Conservation (phyloP, 2,329 filamentous ascomycete genomes). For the Arthroderma sp. region DNA sequence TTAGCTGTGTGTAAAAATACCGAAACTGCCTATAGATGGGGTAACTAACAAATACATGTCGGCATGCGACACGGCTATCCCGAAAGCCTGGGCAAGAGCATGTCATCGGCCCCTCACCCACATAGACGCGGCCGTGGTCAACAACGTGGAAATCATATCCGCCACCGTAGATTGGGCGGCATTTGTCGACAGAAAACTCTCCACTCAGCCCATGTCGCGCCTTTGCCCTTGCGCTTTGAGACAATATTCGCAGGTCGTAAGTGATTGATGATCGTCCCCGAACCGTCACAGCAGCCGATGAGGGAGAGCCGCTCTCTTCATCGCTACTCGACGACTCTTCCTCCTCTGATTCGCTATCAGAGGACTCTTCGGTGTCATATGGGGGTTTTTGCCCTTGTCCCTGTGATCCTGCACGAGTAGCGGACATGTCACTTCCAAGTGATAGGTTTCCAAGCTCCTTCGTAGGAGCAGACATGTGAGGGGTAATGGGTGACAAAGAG, state of each 20-base stretch:
- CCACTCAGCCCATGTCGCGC: conserved; percentile 14
- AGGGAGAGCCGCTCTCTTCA: conserved; percentile 1
- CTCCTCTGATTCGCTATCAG: conserved; percentile 18
- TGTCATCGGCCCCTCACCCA: conserved; percentile 21
- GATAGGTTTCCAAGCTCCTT: conserved; percentile 30
- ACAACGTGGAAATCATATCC: conserved; percentile 30
- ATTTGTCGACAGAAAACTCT: conserved; percentile 18
- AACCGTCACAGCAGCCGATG: conserved; percentile 4
- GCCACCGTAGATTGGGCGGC: conserved; percentile 17
- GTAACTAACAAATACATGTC: conserved; percentile 32
- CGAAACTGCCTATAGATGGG: neutral
- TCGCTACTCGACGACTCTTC: conserved; percentile 14
- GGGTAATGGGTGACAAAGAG: neutral
- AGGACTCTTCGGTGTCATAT: conserved; percentile 9
- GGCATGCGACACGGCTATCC: conserved; percentile 24
- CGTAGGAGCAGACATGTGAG: conserved; percentile 31
- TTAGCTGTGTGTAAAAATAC: conserved; percentile 7
- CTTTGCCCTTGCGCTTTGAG: conserved; percentile 7
- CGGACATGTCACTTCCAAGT: conserved; percentile 27
- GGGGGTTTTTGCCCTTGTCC: conserved; percentile 15
- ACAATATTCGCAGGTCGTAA: conserved; percentile 11
- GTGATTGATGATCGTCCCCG: conserved; percentile 11
- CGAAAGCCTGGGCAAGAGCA: conserved; percentile 30
- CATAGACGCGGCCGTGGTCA: conserved; percentile 26
- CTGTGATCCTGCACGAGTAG: conserved; percentile 20